Evolutionary conservation across 768 basidiomycete species (phyloP).

Genomic region (Tricholoma matsutake): DNA sequence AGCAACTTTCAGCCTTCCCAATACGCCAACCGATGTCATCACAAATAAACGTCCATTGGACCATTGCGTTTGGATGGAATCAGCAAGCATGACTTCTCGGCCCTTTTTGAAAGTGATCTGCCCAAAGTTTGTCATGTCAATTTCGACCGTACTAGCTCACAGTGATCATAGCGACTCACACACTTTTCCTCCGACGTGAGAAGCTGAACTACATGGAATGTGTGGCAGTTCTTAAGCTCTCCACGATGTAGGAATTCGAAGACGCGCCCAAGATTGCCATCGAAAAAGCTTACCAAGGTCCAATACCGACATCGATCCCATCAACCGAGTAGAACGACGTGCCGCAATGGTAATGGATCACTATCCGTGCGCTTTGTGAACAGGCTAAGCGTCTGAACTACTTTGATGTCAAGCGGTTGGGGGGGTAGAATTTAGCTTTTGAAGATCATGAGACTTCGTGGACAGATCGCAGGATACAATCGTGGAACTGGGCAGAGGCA

Average conservation of each 20-base stretch:
- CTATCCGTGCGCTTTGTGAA: conserved; percentile 16
- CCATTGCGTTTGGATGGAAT: not conserved
- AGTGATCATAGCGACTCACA: no score
- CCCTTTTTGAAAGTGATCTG: not conserved
- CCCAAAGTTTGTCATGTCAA: not conserved
- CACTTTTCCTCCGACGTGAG: not conserved
- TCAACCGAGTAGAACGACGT: conserved; percentile 28
- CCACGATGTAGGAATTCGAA: conserved; percentile 34
- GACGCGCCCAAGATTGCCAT: conserved; percentile 25
- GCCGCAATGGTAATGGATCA: conserved; percentile 25
- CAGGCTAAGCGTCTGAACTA: conserved; percentile 20
- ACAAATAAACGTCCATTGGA: not conserved
- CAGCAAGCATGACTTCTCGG: not conserved
- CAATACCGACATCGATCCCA: conserved; percentile 10
- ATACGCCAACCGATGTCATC: not conserved
- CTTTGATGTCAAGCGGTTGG: conserved; percentile 19
- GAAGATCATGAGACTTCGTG: conserved; percentile 13
- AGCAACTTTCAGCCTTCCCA: not conserved
- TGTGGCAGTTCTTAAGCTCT: conserved; percentile 31
- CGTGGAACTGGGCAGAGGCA: not conserved
- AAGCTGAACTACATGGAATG: conserved; percentile 21
- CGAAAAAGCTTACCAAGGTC: no score
- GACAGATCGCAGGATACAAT: not conserved
- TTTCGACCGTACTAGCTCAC: no score
- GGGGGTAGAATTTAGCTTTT: conserved; percentile 18